A percentile compares a stretch with the other conserved stretches of the same genome.
These are phyloP conservation scores for Aristolochia contorta DNA, from an alignment of 164 flowering plant species.

Conservation along the genomic window DNA sequence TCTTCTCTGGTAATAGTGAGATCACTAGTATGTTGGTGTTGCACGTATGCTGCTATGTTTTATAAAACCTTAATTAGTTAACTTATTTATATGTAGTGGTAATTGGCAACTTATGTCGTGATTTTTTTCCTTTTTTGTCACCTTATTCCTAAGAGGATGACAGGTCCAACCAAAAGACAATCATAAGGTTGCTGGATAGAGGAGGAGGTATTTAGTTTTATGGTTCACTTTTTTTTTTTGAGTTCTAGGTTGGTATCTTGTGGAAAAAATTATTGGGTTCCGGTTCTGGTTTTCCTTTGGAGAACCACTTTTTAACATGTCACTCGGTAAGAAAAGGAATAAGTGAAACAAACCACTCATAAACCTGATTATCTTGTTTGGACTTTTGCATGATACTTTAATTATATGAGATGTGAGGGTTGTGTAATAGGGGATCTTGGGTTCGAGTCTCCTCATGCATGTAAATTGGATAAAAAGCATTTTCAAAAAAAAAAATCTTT, in stretches of 20 bases:
- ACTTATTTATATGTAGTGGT: background rate
- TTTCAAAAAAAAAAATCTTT: no score
- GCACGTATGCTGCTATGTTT: background rate
- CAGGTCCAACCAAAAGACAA: conserved; percentile 44
- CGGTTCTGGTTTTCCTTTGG: background rate
- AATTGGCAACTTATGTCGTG: background rate
- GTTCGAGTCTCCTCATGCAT: no score
- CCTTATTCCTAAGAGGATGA: conserved; percentile 25
- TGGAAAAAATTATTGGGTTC: background rate
- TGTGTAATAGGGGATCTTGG: no score
- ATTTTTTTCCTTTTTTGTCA: background rate
- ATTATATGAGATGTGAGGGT: no score
- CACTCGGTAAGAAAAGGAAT: background rate
- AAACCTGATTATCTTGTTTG: background rate
- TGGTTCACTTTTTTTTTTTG: background rate
- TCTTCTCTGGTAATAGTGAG: background rate
- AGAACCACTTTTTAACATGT: background rate
- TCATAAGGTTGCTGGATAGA: conserved; percentile 59
- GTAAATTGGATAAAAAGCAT: no score
- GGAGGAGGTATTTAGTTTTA: conserved; percentile 32
- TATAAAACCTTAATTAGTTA: background rate
- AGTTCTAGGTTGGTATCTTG: background rate
- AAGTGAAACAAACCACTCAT: background rate
- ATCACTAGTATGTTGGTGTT: no score
- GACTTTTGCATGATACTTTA: background rate